phyloP scores from a whole-genome alignment of 305 asterid species.

The Rubia balearica region DNA sequence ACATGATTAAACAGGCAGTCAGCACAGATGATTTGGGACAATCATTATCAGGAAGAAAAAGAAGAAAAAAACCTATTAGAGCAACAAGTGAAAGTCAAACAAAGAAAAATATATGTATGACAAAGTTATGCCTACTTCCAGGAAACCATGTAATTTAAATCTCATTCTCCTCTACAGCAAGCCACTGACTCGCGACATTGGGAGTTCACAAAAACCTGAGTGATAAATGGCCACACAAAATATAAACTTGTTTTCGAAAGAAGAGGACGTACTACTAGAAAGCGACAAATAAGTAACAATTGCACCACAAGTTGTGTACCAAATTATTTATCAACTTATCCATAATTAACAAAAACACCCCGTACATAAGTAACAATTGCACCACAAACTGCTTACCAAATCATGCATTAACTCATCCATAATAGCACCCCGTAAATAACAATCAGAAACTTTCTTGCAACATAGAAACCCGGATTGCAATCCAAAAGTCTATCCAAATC shows the following conservation, averaged over 20 bases:
- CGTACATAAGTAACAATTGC: not conserved
- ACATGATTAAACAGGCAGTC: not conserved
- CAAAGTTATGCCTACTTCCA: not conserved
- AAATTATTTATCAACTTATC: not conserved
- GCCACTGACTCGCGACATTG: not conserved
- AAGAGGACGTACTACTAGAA: not conserved
- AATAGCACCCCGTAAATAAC: not conserved
- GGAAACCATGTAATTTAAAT: not conserved
- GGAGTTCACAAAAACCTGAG: not conserved
- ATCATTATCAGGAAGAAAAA: not conserved
- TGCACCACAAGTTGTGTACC: not conserved
- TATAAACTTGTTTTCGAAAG: not conserved
- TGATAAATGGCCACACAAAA: not conserved
- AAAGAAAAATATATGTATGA: not conserved
- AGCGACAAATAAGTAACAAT: not conserved
- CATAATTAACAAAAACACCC: not conserved
- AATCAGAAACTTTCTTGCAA: not conserved
- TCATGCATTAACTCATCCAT: not conserved
- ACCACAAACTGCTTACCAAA: not conserved
- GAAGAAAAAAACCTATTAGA: not conserved
- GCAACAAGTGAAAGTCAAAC: not conserved
- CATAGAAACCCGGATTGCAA: not conserved
- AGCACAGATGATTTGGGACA: not conserved
- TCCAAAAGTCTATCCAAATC: not conserved
- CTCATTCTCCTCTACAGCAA: not conserved